phyloP scores from a whole-genome alignment of 495 filamentous ascomycete species.

The Penicillium crystallinum region DNA sequence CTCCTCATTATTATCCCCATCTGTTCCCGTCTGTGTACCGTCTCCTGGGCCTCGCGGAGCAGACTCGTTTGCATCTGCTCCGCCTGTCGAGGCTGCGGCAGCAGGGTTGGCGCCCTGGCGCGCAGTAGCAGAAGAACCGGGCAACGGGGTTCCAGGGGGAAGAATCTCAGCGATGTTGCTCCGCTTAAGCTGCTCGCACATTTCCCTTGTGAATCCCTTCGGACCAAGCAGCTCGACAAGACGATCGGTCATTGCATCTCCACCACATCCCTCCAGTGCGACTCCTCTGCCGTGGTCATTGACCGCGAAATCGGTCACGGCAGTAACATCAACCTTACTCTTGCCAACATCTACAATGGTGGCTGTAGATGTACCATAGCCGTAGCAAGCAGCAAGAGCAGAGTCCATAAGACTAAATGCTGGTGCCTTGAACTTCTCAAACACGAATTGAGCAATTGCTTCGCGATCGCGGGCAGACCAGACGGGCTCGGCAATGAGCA shows the following conservation, averaged over 20 bases:
- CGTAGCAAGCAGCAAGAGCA: slow-evolving; percentile 76
- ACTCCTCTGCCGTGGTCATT: slow-evolving; percentile 55
- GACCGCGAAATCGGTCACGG: slow-evolving; percentile 71
- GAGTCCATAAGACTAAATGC: slow-evolving; percentile 83
- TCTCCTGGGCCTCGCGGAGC: slow-evolving; percentile 48
- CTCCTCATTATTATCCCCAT: slow-evolving; percentile 41
- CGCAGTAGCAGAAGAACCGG: slow-evolving; percentile 43
- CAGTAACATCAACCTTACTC: slow-evolving; percentile 86
- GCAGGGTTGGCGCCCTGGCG: slow-evolving; percentile 57
- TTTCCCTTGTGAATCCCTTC: slow-evolving; percentile 72
- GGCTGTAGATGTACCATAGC: slow-evolving; percentile 67
- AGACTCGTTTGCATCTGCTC: slow-evolving; percentile 30
- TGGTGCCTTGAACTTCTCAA: slow-evolving; percentile 93
- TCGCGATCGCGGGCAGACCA: slow-evolving; percentile 85
- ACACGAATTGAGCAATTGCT: slow-evolving; percentile 81
- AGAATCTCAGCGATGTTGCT: slow-evolving; percentile 86
- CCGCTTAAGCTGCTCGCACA: slow-evolving; percentile 93
- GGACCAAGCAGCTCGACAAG: slow-evolving; percentile 62
- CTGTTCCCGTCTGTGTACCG: slow-evolving; percentile 44
- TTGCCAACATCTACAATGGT: slow-evolving; percentile 87
- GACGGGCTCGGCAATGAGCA: slow-evolving; percentile 77
- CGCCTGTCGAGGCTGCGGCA: slow-evolving; percentile 50
- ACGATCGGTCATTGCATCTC: slow-evolving; percentile 80
- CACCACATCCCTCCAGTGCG: slow-evolving; percentile 67
- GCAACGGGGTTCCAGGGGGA: slow-evolving; percentile 56